Percentiles rank a stretch among this genome's conserved stretches.
These are phyloP conservation scores for Opeltia flavorubescens DNA, from an alignment of 495 filamentous ascomycete species.

Conservation along the genomic window DNA sequence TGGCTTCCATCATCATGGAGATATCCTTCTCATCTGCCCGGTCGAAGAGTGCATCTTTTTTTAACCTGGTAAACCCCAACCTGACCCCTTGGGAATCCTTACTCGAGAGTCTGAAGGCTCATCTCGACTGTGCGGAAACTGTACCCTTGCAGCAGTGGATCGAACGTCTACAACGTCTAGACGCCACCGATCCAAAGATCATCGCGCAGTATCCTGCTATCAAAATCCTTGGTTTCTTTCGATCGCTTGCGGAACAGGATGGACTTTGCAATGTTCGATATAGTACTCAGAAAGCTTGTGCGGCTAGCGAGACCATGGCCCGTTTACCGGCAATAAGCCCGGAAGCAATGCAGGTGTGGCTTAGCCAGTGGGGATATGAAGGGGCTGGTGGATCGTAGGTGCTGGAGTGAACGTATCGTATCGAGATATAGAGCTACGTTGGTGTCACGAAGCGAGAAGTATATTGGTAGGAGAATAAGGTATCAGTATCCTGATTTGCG, in stretches of 20 bases:
- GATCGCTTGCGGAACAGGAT: slow-evolving; percentile 4
- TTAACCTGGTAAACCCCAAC: slow-evolving; percentile 19
- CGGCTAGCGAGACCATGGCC: slow-evolving; percentile 14
- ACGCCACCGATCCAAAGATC: slow-evolving; percentile 2
- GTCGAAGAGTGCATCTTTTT: slow-evolving; percentile 1
- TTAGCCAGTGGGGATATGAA: slow-evolving; percentile 32
- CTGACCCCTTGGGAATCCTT: slow-evolving; percentile 13
- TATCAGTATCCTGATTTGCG: too few relatives aligned
- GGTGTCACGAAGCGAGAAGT: too few relatives aligned
- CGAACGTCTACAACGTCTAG: slow-evolving; percentile 6
- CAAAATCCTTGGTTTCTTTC: slow-evolving; percentile 20
- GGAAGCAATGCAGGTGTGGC: slow-evolving; percentile 34
- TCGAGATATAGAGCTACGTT: too few relatives aligned
- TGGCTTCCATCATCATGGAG: slow-evolving; percentile 12
- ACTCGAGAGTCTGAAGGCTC: slow-evolving; percentile 3
- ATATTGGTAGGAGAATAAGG: too few relatives aligned
- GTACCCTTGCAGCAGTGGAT: slow-evolving; percentile 15
- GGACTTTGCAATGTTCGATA: slow-evolving; percentile 4
- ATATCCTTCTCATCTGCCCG: neutral
- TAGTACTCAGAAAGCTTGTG: slow-evolving; percentile 4
- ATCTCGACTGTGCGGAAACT: neutral
- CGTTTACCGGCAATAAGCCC: slow-evolving; percentile 11
- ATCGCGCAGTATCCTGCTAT: slow-evolving; percentile 13
- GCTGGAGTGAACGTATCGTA: too few relatives aligned
- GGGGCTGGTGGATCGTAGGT: too few relatives aligned